Base-by-base conservation (phyloP, 2,329 filamentous ascomycete genomes). In the Atkinsonella hypoxylon region DNA sequence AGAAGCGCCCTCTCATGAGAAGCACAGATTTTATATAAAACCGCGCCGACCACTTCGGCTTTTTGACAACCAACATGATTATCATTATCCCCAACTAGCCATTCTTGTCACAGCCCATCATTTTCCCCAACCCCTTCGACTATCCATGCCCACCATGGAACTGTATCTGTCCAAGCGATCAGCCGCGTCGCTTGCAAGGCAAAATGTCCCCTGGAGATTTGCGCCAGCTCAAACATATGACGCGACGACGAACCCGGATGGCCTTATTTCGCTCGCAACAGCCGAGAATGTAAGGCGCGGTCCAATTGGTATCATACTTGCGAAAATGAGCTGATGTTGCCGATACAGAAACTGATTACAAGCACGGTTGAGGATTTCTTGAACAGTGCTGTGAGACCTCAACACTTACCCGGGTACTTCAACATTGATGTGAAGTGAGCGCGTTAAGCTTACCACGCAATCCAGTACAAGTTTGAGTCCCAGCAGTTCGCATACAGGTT, bases 181-280 rank as follows among this genome's bases (percentile, higher is more conserved):
- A 9, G 53, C 56, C 12, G 59, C 58, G 13, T 58, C 59, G 2
- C 54, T 62, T 2, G 53, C 51, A 10, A 55, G 53, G 13, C 49
- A 62, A 17, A 58, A 61, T 39, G 45, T 60, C 2, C 63, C 65
- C 2, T 68, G 64, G 65, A 59, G 61, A 43, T 67, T 66, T 34
- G 64, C 63, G 1, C 60, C 62, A 1, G 49, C 52, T 17, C 59
- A 56, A 7, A 60, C 57, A 2, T 77, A 72, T 59, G 59, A 72
- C 51, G 63, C 68, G 0, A 54, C 59, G 3, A 55, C 55, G 4
- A 71, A 71, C 32, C 64, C 67, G 1, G 54, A 60, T 9, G 74
- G 74, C 1, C 65, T 73, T 46, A 63, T 77, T 47, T 75, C 70
- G 4, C 69, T 78, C 30, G 71, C 69, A 0, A 65, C 73, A 1